Evolutionary conservation across 345 rosid genomes (phyloP).

Genomic region (Brassica incana): DNA sequence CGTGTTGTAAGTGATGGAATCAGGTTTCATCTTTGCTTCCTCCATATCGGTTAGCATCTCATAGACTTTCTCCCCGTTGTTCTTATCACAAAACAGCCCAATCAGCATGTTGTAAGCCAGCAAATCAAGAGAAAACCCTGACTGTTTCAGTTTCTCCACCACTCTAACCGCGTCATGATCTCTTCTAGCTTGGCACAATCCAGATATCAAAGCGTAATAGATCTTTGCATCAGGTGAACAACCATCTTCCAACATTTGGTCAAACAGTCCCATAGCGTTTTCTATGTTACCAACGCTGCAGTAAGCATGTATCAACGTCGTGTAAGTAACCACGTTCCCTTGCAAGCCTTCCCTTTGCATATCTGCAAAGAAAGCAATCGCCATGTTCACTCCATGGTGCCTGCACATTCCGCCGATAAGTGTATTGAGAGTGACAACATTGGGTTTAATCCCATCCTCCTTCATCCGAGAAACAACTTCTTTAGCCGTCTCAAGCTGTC

Average conservation of each 20-base stretch:
- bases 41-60: constrained; percentile 68
- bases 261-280: constrained; percentile 57
- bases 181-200: constrained; percentile 64
- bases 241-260: constrained; percentile 51
- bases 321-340: constrained; percentile 54
- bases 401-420: constrained; percentile 75
- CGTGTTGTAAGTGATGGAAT: constrained; percentile 62
- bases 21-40: constrained; percentile 51
- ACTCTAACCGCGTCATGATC: constrained; percentile 53
- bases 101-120: constrained; percentile 67
- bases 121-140: constrained; percentile 58
- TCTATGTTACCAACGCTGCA: constrained; percentile 62
- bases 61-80: constrained; percentile 52
- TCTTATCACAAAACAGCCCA: constrained; percentile 58
- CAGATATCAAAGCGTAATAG: constrained; percentile 62
- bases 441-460: constrained; percentile 48
- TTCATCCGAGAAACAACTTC: constrained; percentile 64
- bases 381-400: constrained; percentile 56
- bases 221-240: constrained; percentile 58
- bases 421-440: constrained; percentile 57
- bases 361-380: constrained; percentile 52
- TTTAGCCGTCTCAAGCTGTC: constrained; percentile 57
- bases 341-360: constrained; percentile 54
- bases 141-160: constrained; percentile 51
- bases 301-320: constrained; percentile 58